Conservation (phyloP, 2,329 filamentous ascomycete genomes). For the Calonectria fujianensis region DNA sequence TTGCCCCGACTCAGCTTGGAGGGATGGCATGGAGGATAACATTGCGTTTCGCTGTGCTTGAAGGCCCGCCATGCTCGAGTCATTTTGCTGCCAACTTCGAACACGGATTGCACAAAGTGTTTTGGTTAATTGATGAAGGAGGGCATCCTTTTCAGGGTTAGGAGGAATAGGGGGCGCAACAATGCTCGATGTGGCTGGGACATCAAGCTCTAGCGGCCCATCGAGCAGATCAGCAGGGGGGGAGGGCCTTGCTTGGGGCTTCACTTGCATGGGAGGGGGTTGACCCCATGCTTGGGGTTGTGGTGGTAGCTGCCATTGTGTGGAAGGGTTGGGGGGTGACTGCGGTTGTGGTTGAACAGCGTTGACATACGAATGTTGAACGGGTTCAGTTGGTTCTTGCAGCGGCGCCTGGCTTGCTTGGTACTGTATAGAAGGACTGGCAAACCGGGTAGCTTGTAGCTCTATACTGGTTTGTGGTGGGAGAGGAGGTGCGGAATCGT, state of each 20-base stretch:
- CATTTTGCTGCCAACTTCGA: constrained; percentile 81
- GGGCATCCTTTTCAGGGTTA: constrained; percentile 95
- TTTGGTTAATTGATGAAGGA: constrained; percentile 84
- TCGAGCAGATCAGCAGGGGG: constrained; percentile 73
- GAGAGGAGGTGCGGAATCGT: constrained; percentile 69
- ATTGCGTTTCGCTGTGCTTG: constrained; percentile 88
- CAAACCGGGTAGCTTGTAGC: constrained; percentile 41
- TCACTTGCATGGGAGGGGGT: constrained; percentile 46
- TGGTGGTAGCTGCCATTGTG: constrained; percentile 53
- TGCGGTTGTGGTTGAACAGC: constrained; percentile 41
- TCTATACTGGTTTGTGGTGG: constrained; percentile 58
- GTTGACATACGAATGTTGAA: constrained; percentile 48
- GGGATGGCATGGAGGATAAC: constrained; percentile 77
- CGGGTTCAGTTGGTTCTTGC: constrained; percentile 38
- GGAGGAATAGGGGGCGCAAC: constrained; percentile 91
- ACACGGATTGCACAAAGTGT: constrained; percentile 82
- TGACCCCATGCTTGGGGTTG: constrained; percentile 54
- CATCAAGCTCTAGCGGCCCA: constrained; percentile 71
- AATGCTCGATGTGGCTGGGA: constrained; percentile 69
- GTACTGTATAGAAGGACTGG: constrained; percentile 45
- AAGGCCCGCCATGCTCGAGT: constrained; percentile 83
- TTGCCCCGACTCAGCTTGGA: constrained; percentile 84
- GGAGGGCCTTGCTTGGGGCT: constrained; percentile 52
- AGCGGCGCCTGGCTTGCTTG: constrained; percentile 46
- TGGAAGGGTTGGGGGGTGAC: constrained; percentile 43